phyloP scores from a whole-genome alignment of 2,329 filamentous ascomycete species.

The Teratosphaeria destructans region DNA sequence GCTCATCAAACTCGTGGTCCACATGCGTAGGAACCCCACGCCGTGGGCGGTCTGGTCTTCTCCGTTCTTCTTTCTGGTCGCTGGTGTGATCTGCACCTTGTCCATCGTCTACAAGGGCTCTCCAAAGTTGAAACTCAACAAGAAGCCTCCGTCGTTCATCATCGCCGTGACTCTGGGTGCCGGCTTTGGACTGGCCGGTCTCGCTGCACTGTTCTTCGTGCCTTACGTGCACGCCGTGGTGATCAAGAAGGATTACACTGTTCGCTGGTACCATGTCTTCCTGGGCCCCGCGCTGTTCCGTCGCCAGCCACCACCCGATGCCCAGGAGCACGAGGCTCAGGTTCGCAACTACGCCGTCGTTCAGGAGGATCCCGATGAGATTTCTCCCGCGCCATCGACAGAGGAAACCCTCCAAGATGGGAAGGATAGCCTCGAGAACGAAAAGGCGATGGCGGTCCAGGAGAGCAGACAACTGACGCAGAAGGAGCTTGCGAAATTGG shows the following conservation, averaged over 20 bases:
- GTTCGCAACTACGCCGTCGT: constrained; percentile 68
- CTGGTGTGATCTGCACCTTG: constrained; percentile 42
- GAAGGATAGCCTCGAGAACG: constrained; percentile 37
- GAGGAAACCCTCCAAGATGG: constrained; percentile 24
- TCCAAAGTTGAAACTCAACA: constrained; percentile 35
- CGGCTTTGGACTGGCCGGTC: constrained; percentile 23
- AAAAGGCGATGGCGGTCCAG: constrained; percentile 27
- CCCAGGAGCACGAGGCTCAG: constrained; percentile 36
- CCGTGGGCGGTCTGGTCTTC: constrained; percentile 40
- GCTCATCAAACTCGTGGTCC: constrained; percentile 40
- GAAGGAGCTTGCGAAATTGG: constrained; percentile 40
- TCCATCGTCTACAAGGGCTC: constrained; percentile 47
- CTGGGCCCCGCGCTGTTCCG: constrained; percentile 31
- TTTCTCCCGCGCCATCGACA: constrained; percentile 11
- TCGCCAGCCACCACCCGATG: constrained; percentile 45
- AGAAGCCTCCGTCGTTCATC: constrained; percentile 32
- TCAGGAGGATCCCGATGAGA: constrained; percentile 45
- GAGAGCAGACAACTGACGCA: constrained; percentile 49
- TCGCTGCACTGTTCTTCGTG: constrained; percentile 35
- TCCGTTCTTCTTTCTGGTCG: constrained; percentile 40
- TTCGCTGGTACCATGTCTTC: constrained; percentile 25
- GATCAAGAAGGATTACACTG: constrained; percentile 22
- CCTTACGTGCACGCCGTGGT: constrained; percentile 24
- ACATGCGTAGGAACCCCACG: constrained; percentile 39
- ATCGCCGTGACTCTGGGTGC: constrained; percentile 41